A percentile compares a stretch with the other conserved stretches of the same genome.
These are phyloP conservation scores for Parasarocladium wereldwijsianum DNA, from an alignment of 2,329 filamentous ascomycete species.

Conservation along the genomic window DNA sequence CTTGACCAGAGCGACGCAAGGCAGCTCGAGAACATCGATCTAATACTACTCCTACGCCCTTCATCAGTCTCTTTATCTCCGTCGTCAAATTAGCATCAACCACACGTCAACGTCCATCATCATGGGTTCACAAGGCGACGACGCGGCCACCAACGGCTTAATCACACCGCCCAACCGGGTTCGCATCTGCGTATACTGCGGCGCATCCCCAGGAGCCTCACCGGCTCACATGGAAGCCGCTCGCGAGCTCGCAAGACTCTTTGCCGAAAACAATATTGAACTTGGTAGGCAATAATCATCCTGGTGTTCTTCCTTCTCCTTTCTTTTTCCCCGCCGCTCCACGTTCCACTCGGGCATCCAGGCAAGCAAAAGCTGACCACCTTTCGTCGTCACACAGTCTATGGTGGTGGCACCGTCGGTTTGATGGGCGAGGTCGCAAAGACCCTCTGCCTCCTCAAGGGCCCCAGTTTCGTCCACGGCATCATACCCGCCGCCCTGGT, in stretches of 20 bases:
- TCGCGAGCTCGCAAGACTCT: conserved; percentile 53
- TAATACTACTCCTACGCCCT: conserved; percentile 5
- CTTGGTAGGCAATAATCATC: no score
- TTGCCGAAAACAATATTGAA: conserved; percentile 63
- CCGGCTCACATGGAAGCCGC: conserved; percentile 68
- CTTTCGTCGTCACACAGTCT: conserved; percentile 49
- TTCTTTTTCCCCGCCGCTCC: no score
- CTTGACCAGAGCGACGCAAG: no score
- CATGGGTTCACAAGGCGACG: conserved; percentile 10
- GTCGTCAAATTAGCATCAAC: not conserved
- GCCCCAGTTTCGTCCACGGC: conserved; percentile 73
- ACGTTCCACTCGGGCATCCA: not conserved
- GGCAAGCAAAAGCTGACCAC: conserved; percentile 1
- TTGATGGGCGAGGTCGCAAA: conserved; percentile 91
- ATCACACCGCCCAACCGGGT: conserved; percentile 1
- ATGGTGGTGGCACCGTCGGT: conserved; percentile 86
- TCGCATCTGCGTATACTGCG: conserved; percentile 91
- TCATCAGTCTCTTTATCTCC: no score
- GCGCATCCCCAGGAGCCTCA: conserved; percentile 58
- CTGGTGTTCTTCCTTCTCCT: no score
- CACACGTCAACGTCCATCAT: conserved; percentile 7
- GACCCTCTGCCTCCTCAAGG: conserved; percentile 69
- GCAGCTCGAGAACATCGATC: no score
- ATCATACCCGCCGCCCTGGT: conserved; percentile 84
- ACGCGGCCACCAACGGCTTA: conserved; percentile 10